Percentiles rank a stretch among this genome's conserved stretches.
These are phyloP conservation scores for Suillus brevipes DNA, from an alignment of 768 basidiomycete species.

Conservation along the genomic window DNA sequence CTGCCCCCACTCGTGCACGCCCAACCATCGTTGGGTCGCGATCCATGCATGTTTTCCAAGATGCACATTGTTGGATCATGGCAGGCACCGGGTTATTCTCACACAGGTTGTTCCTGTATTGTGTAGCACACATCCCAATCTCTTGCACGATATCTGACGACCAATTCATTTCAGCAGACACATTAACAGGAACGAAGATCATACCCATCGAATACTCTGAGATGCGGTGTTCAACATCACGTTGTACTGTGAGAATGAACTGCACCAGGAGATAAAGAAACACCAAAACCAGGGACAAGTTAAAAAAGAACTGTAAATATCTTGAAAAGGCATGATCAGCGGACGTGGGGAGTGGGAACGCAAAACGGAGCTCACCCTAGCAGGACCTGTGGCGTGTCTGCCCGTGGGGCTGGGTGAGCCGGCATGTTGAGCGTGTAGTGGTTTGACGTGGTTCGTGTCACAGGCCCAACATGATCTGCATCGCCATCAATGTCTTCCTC, in stretches of 20 bases:
- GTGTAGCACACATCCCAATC: conserved; percentile 80
- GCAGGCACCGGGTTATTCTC: conserved; percentile 76
- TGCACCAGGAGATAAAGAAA: conserved; percentile 84
- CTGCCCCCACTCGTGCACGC: conserved; percentile 86
- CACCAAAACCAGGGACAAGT: conserved; percentile 77
- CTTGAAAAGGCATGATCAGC: conserved; percentile 39
- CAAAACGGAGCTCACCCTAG: conserved; percentile 67
- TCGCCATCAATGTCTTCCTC: conserved; percentile 52
- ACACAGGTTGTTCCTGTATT: conserved; percentile 84
- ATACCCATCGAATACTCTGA: conserved; percentile 86
- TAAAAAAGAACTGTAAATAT: conserved; percentile 95
- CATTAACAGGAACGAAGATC: conserved; percentile 27
- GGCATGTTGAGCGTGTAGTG: conserved; percentile 86
- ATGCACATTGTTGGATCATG: conserved; percentile 81
- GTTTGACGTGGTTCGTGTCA: conserved; percentile 63
- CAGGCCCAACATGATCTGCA: conserved; percentile 34
- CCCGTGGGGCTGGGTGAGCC: conserved; percentile 51
- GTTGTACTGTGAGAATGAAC: conserved; percentile 87
- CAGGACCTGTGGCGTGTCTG: conserved; percentile 77
- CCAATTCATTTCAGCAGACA: conserved; percentile 19
- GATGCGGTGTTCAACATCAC: conserved; percentile 86
- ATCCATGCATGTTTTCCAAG: conserved; percentile 95
- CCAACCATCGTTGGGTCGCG: conserved; percentile 89
- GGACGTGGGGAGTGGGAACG: conserved; percentile 2
- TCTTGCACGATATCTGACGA: conserved; percentile 84